These are phyloP conservation scores for Rhinocladiella similis DNA, from an alignment of 2,329 filamentous ascomycete species.

Conservation along the genomic window DNA sequence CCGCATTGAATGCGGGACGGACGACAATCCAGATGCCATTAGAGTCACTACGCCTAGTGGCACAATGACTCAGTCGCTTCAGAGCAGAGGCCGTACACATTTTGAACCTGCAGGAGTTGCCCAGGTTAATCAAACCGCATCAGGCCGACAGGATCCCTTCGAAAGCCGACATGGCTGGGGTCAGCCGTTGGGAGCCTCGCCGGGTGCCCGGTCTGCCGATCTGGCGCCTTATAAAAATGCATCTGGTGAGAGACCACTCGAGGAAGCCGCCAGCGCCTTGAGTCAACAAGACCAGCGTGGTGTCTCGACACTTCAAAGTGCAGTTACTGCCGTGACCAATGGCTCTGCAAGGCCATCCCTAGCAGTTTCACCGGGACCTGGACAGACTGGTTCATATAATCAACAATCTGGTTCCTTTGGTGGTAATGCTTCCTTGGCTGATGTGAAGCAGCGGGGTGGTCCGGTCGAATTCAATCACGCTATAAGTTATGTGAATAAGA, in stretches of 20 bases:
- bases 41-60: slow-evolving; percentile 96
- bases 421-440: slow-evolving; percentile 37
- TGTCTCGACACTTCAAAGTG: slow-evolving; percentile 59
- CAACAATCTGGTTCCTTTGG: slow-evolving; percentile 54
- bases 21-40: slow-evolving; percentile 93
- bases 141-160: slow-evolving; percentile 22
- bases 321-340: slow-evolving; percentile 61
- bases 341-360: slow-evolving; percentile 49
- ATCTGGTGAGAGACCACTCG: slow-evolving; percentile 15
- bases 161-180: slow-evolving; percentile 28
- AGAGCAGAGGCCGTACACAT: slow-evolving; percentile 37
- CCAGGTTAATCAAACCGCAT: slow-evolving; percentile 17
- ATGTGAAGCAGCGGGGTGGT: slow-evolving; percentile 81
- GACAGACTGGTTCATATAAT: slow-evolving; percentile 17
- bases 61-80: slow-evolving; percentile 91
- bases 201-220: slow-evolving; percentile 31
- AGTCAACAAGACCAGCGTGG: slow-evolving; percentile 27
- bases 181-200: slow-evolving; percentile 31
- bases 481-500: slow-evolving; percentile 99
- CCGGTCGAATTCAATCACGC: slow-evolving; percentile 99
- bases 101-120: slow-evolving; percentile 29
- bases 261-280: slow-evolving; percentile 21
- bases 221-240: slow-evolving; percentile 21
- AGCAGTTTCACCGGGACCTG: slow-evolving; percentile 48
- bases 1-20: slow-evolving; percentile 90